These are phyloP conservation scores for Boletus rubescentipes DNA, from an alignment of 768 basidiomycete genomes.

Conservation along the genomic window DNA sequence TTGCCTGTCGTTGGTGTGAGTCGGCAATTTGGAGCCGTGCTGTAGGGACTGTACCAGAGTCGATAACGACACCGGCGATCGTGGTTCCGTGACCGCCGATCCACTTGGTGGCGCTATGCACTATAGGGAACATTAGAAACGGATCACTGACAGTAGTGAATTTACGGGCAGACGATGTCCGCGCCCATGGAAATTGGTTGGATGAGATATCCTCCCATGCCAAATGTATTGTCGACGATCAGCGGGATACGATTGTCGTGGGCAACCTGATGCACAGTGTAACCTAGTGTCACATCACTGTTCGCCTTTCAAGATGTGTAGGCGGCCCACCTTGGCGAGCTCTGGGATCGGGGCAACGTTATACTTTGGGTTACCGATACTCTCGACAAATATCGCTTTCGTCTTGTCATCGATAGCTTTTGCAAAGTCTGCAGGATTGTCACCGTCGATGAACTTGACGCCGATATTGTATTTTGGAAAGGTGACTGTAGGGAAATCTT, in stretches of 20 bases:
- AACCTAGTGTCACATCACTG: not conserved
- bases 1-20: slow-evolving; percentile 24
- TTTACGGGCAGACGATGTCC: slow-evolving; percentile 61
- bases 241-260: slow-evolving; percentile 72
- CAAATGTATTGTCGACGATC: slow-evolving; percentile 81
- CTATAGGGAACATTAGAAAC: slow-evolving; percentile 21
- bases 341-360: slow-evolving; percentile 64
- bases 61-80: slow-evolving; percentile 74
- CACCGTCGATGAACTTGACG: slow-evolving; percentile 51
- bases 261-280: slow-evolving; percentile 47
- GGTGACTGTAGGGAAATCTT: slow-evolving; percentile 5
- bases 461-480: slow-evolving; percentile 16
- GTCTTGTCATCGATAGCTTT: slow-evolving; percentile 76
- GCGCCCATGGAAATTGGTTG: slow-evolving; percentile 73
- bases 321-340: slow-evolving; percentile 54
- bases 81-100: slow-evolving; percentile 81
- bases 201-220: slow-evolving; percentile 67
- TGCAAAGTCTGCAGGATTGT: slow-evolving; percentile 55
- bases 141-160: too few species aligned
- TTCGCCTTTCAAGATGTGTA: not conserved
- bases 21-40: not conserved
- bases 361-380: slow-evolving; percentile 79
- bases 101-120: slow-evolving; percentile 85
- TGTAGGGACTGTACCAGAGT: slow-evolving; percentile 46
- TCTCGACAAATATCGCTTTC: slow-evolving; percentile 74